Conservation (phyloP, 345 rosid genomes). For the Salix suchowensis region DNA sequence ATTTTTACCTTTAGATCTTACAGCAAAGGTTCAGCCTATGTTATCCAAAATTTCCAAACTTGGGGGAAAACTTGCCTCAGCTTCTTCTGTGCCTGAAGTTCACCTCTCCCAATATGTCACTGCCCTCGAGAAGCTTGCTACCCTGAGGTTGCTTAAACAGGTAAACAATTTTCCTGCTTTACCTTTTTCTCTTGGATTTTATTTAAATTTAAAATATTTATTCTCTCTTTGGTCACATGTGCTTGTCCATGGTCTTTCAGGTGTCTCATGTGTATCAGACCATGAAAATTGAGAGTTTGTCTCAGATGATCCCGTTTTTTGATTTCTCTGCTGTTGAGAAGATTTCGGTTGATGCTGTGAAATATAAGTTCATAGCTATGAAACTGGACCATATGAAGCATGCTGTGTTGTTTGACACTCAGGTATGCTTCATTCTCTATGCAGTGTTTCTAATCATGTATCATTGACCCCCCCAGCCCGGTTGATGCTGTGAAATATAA, state of each 20-base stretch:
- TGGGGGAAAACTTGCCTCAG: slow-evolving; percentile 88
- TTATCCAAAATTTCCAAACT: slow-evolving; percentile 69
- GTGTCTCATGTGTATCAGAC: slow-evolving; percentile 85
- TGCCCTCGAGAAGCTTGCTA: slow-evolving; percentile 80
- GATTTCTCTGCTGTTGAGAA: slow-evolving; percentile 78
- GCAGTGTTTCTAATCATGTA: not conserved
- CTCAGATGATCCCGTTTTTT: slow-evolving; percentile 85
- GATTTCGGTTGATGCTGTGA: slow-evolving; percentile 90
- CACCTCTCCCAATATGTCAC: slow-evolving; percentile 77
- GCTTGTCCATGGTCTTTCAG: slow-evolving; percentile 36
- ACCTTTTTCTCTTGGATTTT: not conserved
- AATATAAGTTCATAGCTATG: slow-evolving; percentile 71
- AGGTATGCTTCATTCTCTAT: slow-evolving; percentile 43
- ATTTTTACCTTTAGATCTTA: slow-evolving; percentile 79
- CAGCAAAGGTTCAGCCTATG: slow-evolving; percentile 70
- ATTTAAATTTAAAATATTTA: not conserved
- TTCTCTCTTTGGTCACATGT: not conserved
- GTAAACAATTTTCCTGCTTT: slow-evolving; percentile 25
- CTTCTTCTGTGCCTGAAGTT: slow-evolving; percentile 87
- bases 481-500: no score
- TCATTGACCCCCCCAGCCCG: no score
- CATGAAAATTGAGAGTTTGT: slow-evolving; percentile 69
- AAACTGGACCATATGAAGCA: slow-evolving; percentile 87
- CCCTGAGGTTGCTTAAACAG: slow-evolving; percentile 90
- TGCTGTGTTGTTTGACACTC: slow-evolving; percentile 53